phyloP scores from a whole-genome alignment of 805 yeast genomes.

The Myxozyma neglecta region DNA sequence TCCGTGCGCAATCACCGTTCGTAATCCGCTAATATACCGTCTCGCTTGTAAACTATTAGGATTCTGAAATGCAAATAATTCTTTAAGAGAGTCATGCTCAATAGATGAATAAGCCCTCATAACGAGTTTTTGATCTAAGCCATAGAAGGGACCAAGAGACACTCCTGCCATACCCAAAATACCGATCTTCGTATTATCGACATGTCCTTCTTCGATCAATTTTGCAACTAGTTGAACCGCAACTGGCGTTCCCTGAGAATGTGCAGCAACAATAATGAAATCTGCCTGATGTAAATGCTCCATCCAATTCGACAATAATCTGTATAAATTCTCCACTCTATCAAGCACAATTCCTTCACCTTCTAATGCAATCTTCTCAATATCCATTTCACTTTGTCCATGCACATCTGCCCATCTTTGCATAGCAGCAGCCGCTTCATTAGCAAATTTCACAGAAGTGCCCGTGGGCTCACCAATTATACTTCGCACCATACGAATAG shows the following conservation, averaged over 20 bases:
- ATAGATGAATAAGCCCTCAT: constrained; percentile 87
- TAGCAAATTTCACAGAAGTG: constrained; percentile 85
- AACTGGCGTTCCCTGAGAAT: constrained; percentile 95
- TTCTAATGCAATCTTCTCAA: constrained; percentile 91
- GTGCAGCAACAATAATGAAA: constrained; percentile 86
- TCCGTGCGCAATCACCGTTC: constrained; percentile 63
- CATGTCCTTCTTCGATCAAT: constrained; percentile 60
- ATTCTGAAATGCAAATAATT: constrained; percentile 84
- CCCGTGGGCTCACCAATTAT: constrained; percentile 95
- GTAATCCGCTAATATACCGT: constrained; percentile 65
- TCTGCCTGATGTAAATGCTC: constrained; percentile 63
- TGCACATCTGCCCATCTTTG: constrained; percentile 59
- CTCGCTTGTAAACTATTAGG: constrained; percentile 69
- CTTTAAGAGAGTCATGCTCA: constrained; percentile 82
- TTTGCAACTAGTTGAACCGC: constrained; percentile 74
- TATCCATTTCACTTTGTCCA: constrained; percentile 46
- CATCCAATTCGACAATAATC: constrained; percentile 67
- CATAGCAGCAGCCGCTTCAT: constrained; percentile 81
- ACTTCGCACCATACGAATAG: constrained; percentile 79
- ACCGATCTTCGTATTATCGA: constrained; percentile 53
- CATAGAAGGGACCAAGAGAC: constrained; percentile 90
- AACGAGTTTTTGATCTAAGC: constrained; percentile 78
- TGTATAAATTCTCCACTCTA: constrained; percentile 77
- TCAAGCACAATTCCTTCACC: constrained; percentile 89
- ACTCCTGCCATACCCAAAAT: constrained; percentile 94